Conservation (phyloP, 2,329 filamentous ascomycete species). For the Pyrenophora graminea region DNA sequence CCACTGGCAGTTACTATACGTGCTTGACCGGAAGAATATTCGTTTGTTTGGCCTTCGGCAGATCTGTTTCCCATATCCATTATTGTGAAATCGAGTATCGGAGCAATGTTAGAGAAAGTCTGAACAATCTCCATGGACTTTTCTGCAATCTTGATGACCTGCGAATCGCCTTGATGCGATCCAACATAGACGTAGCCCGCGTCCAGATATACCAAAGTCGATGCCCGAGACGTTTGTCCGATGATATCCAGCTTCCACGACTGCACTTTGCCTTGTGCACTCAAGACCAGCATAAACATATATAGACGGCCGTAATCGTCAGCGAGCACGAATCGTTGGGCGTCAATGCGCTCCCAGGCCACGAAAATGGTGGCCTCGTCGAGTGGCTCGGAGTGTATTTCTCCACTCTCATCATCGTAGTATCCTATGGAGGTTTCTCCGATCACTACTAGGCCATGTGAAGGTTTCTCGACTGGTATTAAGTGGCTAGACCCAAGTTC, state of each 20-base stretch:
- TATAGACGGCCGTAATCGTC: conserved; percentile 90
- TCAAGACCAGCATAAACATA: conserved; percentile 76
- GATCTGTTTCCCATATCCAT: conserved; percentile 94
- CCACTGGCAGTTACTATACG: conserved; percentile 92
- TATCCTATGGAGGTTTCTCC: conserved; percentile 77
- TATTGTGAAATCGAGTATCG: conserved; percentile 89
- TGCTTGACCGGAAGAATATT: conserved; percentile 93
- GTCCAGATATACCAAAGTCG: conserved; percentile 76
- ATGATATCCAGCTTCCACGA: conserved; percentile 73
- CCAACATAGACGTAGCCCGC: conserved; percentile 78
- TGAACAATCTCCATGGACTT: conserved; percentile 71
- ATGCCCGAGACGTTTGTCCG: conserved; percentile 73
- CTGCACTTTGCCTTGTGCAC: conserved; percentile 67
- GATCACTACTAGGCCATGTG: conserved; percentile 55
- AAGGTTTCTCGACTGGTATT: conserved; percentile 63
- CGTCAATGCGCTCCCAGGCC: conserved; percentile 86
- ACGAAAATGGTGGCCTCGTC: conserved; percentile 82
- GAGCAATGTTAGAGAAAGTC: conserved; percentile 80
- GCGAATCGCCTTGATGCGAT: conserved; percentile 90
- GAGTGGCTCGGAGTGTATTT: conserved; percentile 66
- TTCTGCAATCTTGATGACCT: conserved; percentile 70
- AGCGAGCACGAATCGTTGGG: conserved; percentile 80
- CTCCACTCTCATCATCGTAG: conserved; percentile 75
- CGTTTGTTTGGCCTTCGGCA: conserved; percentile 77
- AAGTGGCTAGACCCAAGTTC: conserved; percentile 65